Percentiles rank a stretch among this genome's conserved stretches.
Evolutionary conservation across 768 basidiomycete genomes (phyloP).

Genomic region (Trametes cubensis): DNA sequence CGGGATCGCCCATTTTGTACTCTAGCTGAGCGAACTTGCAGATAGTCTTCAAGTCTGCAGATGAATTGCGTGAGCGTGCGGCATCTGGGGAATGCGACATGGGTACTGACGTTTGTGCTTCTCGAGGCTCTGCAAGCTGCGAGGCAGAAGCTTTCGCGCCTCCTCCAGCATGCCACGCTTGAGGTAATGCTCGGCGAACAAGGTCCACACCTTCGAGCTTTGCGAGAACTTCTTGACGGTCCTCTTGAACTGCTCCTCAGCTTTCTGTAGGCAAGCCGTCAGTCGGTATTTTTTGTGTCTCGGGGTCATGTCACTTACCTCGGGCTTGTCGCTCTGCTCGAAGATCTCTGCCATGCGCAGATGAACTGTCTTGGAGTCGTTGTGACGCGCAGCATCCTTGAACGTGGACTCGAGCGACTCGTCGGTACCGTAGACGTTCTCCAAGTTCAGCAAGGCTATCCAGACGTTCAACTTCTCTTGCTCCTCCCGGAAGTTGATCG

Average conservation of each 20-base stretch:
- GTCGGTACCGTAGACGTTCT: conserved; percentile 89
- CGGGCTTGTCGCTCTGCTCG: conserved; percentile 78
- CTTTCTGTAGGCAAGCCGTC: conserved; percentile 56
- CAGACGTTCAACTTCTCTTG: conserved; percentile 95
- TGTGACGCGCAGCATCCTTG: conserved; percentile 86
- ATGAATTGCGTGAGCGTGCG: conserved; percentile 5
- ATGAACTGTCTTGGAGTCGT: conserved; percentile 91
- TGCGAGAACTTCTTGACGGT: conserved; percentile 93
- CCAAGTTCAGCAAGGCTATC: conserved; percentile 94
- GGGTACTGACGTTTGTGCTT: conserved; percentile 84
- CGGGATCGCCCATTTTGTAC: conserved; percentile 91
- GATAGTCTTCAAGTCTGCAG: conserved; percentile 89
- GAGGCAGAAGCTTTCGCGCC: conserved; percentile 83
- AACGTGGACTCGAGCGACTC: conserved; percentile 79
- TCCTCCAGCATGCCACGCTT: conserved; percentile 73
- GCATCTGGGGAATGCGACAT: not conserved
- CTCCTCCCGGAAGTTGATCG: conserved; percentile 95
- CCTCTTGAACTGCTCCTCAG: conserved; percentile 88
- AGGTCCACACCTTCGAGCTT: conserved; percentile 93
- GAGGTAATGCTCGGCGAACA: conserved; percentile 83
- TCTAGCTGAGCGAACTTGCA: conserved; percentile 94
- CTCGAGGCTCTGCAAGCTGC: conserved; percentile 87
- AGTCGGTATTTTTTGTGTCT: not conserved
- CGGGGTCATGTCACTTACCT: conserved; percentile 49
- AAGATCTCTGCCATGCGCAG: conserved; percentile 83